A percentile compares a stretch with the other conserved stretches of the same genome.
These are phyloP conservation scores for Andrographis paniculata DNA, from an alignment of 305 asterid genomes.

Conservation along the genomic window DNA sequence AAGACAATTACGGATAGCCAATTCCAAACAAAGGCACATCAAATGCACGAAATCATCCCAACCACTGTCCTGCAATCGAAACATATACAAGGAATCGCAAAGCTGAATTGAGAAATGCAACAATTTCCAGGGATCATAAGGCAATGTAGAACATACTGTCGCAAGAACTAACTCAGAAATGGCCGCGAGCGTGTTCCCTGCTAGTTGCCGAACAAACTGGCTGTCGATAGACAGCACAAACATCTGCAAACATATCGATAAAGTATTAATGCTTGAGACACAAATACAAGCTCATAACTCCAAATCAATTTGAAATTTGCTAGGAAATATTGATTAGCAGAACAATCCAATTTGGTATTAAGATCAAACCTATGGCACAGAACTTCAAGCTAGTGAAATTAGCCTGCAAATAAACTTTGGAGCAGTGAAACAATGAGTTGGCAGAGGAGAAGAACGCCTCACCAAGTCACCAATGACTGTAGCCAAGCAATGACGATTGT, in stretches of 20 bases:
- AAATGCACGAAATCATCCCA: conserved; percentile 52
- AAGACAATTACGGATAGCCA: conserved; percentile 29
- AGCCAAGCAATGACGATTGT: conserved; percentile 37
- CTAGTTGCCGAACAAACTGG: conserved; percentile 51
- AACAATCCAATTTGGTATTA: too few species aligned
- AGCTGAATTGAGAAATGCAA: background rate
- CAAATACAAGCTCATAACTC: background rate
- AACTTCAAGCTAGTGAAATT: conserved; percentile 7
- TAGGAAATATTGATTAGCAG: too few species aligned
- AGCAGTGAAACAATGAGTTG: conserved; percentile 1
- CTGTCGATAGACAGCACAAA: conserved; percentile 43
- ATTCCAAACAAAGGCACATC: conserved; percentile 50
- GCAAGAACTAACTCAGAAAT: conserved; percentile 50
- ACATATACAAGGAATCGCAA: conserved; percentile 7
- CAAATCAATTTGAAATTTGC: background rate
- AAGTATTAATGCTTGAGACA: conserved; percentile 1
- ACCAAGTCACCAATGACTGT: conserved; percentile 46
- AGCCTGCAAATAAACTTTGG: background rate
- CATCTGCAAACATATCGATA: conserved; percentile 44
- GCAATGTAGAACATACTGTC: conserved; percentile 38
- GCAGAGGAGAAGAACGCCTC: conserved; percentile 15
- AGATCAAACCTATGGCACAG: conserved; percentile 1
- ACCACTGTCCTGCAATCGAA: conserved; percentile 43
- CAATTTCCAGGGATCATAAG: conserved; percentile 4
- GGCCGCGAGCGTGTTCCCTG: conserved; percentile 53